A percentile compares a stretch with the other conserved stretches of the same genome.
phyloP scores from a whole-genome alignment of 306 rosid species.

The Quercus variabilis region DNA sequence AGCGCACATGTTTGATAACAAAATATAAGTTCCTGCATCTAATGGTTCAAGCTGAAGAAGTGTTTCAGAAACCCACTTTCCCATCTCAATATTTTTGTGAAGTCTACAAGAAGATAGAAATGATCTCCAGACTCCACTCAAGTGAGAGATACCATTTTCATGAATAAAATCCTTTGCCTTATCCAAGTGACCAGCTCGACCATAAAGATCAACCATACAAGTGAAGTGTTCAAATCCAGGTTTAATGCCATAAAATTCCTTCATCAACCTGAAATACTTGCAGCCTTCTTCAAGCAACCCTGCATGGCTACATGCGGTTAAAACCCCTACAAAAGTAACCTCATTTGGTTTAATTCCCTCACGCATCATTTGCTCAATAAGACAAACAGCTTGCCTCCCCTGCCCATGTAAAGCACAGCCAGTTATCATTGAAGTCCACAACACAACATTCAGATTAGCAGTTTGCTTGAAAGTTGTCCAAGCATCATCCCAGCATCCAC shows the following conservation, averaged over 20 bases:
- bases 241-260: conserved; percentile 49
- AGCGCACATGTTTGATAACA: conserved; percentile 70
- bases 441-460: conserved; percentile 47
- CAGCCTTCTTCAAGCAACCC: conserved; percentile 77
- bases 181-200: conserved; percentile 70
- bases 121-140: conserved; percentile 68
- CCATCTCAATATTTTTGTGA: conserved; percentile 65
- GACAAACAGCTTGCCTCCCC: conserved; percentile 53
- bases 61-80: conserved; percentile 62
- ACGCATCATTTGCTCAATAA: conserved; percentile 61
- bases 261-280: conserved; percentile 70
- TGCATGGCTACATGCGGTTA: conserved; percentile 84
- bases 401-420: conserved; percentile 72
- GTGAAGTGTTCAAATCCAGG: conserved; percentile 73
- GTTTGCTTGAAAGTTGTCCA: conserved; percentile 45
- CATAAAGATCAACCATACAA: conserved; percentile 90
- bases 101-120: conserved; percentile 71
- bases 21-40: conserved; percentile 63
- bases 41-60: conserved; percentile 56
- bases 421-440: conserved; percentile 82
- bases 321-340: conserved; percentile 69
- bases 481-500: conserved; percentile 70
- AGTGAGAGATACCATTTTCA: conserved; percentile 51
- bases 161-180: conserved; percentile 63
- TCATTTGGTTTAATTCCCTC: conserved; percentile 66